These are phyloP conservation scores for Solanum megistacrolobum DNA, from an alignment of 257 asterid species.

Conservation along the genomic window DNA sequence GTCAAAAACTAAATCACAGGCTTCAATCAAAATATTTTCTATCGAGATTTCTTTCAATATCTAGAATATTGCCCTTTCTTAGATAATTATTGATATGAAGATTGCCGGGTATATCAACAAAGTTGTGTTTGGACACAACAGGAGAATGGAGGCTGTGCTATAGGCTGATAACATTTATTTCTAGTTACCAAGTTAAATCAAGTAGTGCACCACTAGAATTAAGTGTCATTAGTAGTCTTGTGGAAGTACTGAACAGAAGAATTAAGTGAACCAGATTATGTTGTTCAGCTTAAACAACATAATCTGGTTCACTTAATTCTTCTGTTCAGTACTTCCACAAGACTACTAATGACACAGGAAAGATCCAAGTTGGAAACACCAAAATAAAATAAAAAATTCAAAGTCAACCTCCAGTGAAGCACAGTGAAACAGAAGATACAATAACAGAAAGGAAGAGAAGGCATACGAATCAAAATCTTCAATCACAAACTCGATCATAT, in stretches of 20 bases:
- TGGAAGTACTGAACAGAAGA: too few relatives aligned
- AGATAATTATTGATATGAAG: too few relatives aligned
- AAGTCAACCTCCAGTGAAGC: not conserved
- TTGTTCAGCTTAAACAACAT: not conserved
- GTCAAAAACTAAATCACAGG: too few relatives aligned
- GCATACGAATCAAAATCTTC: slow-evolving; percentile 76
- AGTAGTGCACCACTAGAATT: not conserved
- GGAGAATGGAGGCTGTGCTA: not conserved
- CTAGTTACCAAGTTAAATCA: not conserved
- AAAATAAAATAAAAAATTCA: not conserved
- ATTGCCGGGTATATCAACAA: too few relatives aligned
- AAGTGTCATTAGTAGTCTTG: too few relatives aligned
- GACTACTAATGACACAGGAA: not conserved
- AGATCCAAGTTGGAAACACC: not conserved
- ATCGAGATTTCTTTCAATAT: too few relatives aligned
- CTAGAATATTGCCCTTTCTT: too few relatives aligned
- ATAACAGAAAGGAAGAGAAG: slow-evolving; percentile 2
- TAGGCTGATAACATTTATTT: not conserved
- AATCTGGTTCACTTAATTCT: not conserved
- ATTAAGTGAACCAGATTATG: too few relatives aligned
- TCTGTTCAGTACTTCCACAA: not conserved
- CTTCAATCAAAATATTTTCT: too few relatives aligned
- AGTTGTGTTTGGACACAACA: not conserved
- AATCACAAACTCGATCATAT: slow-evolving; percentile 72
- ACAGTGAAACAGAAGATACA: not conserved